A percentile compares a stretch with the other conserved stretches of the same genome.
phyloP scores from a whole-genome alignment of 2,329 filamentous ascomycete genomes.

The Daldinia eschscholtzii region DNA sequence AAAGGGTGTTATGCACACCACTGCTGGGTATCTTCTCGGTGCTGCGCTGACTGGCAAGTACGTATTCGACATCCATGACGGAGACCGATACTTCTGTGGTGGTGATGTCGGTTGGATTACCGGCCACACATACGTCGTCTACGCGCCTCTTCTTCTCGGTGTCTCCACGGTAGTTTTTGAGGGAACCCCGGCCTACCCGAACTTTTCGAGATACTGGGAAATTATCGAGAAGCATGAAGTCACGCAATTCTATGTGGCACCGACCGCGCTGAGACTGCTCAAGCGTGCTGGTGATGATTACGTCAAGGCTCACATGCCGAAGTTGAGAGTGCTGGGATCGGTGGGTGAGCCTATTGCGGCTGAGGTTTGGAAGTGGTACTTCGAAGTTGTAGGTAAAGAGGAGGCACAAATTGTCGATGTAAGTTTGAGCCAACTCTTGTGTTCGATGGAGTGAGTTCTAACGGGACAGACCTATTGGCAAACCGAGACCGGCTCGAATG shows the following conservation, averaged over 20 bases:
- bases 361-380: conserved; percentile 99
- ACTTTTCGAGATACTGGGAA: conserved; percentile 99
- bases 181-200: conserved; percentile 95
- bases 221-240: conserved; percentile 95
- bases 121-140: conserved; percentile 97
- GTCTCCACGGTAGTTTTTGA: conserved; percentile 97
- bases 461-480: conserved; percentile 93
- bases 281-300: conserved; percentile 96
- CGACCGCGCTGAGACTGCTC: conserved; percentile 89
- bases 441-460: conserved; percentile 26
- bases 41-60: conserved; percentile 97
- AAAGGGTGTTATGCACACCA: conserved; percentile 99
- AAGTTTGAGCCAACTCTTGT: conserved; percentile 59
- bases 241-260: conserved; percentile 98
- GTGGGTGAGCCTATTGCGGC: conserved; percentile 98
- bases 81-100: conserved; percentile 95
- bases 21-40: conserved; percentile 92
- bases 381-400: conserved; percentile 92
- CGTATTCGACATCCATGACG: conserved; percentile 96
- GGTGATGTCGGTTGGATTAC: conserved; percentile 99
- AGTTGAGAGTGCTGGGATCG: conserved; percentile 89
- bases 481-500: conserved; percentile 97
- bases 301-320: conserved; percentile 89
- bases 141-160: conserved; percentile 92
- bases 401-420: conserved; percentile 95